Conservation (phyloP, 305 asterid species). For the Lippia alba region DNA sequence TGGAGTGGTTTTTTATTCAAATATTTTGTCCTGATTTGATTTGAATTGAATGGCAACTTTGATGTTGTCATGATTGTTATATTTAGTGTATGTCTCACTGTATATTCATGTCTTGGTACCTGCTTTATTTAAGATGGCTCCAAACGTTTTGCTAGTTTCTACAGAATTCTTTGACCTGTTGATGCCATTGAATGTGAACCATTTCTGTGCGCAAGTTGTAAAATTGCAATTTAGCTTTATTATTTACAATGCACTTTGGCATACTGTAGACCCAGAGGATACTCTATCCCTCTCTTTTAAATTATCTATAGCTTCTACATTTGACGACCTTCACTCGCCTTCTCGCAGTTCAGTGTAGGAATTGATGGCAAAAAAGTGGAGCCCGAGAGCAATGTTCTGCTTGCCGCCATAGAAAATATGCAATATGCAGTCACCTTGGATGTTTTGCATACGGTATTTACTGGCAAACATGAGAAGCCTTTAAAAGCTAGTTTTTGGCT, state of each 20-base stretch:
- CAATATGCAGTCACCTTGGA: conserved; percentile 81
- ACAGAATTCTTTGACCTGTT: conserved; percentile 12
- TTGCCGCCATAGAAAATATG: conserved; percentile 81
- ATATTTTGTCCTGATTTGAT: conserved; percentile 10
- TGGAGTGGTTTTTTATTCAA: neutral
- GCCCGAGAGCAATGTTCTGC: conserved; percentile 81
- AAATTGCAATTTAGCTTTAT: conserved; percentile 11
- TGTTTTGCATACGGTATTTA: conserved; percentile 58
- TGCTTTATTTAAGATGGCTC: conserved; percentile 4
- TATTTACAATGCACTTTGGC: conserved; percentile 7
- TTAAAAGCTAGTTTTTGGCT: conserved; percentile 15
- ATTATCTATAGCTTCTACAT: neutral
- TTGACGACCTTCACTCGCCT: neutral
- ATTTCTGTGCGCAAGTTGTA: conserved; percentile 19
- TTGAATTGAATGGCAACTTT: conserved; percentile 1
- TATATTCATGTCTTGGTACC: neutral
- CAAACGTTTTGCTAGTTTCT: neutral
- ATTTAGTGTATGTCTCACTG: conserved; percentile 15
- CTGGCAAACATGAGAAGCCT: conserved; percentile 23
- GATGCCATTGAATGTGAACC: conserved; percentile 1
- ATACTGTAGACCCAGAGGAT: neutral
- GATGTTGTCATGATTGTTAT: conserved; percentile 14
- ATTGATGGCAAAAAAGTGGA: conserved; percentile 70
- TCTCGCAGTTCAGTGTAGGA: conserved; percentile 58
- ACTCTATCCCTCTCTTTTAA: neutral